phyloP scores from a whole-genome alignment of 495 filamentous ascomycete genomes.

The Penicillium daleae region DNA sequence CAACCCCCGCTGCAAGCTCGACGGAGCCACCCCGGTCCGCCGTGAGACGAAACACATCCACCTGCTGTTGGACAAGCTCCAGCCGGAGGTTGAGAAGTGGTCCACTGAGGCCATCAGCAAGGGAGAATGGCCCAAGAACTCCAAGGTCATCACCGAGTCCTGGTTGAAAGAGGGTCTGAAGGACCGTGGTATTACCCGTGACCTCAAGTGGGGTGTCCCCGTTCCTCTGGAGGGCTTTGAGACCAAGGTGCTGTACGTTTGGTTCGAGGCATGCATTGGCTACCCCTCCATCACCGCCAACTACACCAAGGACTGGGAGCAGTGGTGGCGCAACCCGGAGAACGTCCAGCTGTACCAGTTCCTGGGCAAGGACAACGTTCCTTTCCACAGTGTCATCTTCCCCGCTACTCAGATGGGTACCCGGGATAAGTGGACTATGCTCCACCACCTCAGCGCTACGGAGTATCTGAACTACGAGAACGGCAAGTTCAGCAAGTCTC shows the following conservation, averaged over 20 bases:
- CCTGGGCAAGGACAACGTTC: constrained; percentile 97
- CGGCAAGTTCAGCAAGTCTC: constrained; percentile 94
- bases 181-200: constrained; percentile 86
- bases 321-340: constrained; percentile 93
- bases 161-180: constrained; percentile 86
- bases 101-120: constrained; percentile 59
- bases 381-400: constrained; percentile 92
- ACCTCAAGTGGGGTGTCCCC: constrained; percentile 86
- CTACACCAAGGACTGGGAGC: constrained; percentile 89
- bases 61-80: constrained; percentile 77
- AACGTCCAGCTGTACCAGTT: constrained; percentile 94
- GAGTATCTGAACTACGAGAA: constrained; percentile 97
- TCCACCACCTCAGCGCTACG: constrained; percentile 85
- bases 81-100: constrained; percentile 75
- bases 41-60: constrained; percentile 76
- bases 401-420: constrained; percentile 87
- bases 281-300: constrained; percentile 94
- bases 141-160: constrained; percentile 67
- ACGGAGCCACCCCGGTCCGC: constrained; percentile 74
- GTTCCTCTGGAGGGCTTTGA: constrained; percentile 68
- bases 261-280: constrained; percentile 98
- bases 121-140: constrained; percentile 79
- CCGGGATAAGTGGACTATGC: constrained; percentile 83
- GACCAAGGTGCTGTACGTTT: constrained; percentile 91
- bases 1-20: constrained; percentile 73